A percentile compares a stretch with the other conserved stretches of the same genome.
Conservation (phyloP, 345 rosid genomes). For the Reutealis trisperma region DNA sequence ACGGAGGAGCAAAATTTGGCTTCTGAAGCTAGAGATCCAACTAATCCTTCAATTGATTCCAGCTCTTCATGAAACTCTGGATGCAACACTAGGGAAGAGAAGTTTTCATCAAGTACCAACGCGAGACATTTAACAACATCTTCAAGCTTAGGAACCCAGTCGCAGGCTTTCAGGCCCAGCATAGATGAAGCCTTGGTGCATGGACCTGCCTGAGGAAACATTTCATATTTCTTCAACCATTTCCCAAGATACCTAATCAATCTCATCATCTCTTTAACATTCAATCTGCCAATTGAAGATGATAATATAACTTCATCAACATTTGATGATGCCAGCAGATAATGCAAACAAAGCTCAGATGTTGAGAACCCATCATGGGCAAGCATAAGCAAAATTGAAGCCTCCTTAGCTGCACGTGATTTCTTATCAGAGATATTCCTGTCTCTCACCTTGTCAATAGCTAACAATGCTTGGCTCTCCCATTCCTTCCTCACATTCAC, state of each 20-base stretch:
- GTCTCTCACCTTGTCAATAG: conserved; percentile 49
- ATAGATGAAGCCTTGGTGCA: conserved; percentile 59
- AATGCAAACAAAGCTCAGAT: conserved; percentile 80
- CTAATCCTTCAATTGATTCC: conserved; percentile 46
- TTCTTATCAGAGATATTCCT: conserved; percentile 40
- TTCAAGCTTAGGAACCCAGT: conserved; percentile 78
- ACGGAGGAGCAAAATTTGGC: conserved; percentile 51
- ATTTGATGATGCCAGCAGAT: conserved; percentile 51
- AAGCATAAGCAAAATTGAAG: conserved; percentile 75
- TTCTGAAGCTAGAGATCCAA: conserved; percentile 62
- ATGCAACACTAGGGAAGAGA: conserved; percentile 65
- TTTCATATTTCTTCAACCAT: conserved; percentile 80
- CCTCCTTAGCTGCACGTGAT: conserved; percentile 53
- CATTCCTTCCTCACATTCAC: conserved; percentile 63
- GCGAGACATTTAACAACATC: conserved; percentile 62
- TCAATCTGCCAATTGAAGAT: conserved; percentile 57
- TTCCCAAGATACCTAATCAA: conserved; percentile 66
- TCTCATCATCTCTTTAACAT: conserved; percentile 60
- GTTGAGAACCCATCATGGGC: conserved; percentile 73
- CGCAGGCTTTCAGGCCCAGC: conserved; percentile 61
- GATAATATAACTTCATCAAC: conserved; percentile 67
- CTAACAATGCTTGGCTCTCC: conserved; percentile 66
- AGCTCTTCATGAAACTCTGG: conserved; percentile 74
- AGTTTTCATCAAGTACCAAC: conserved; percentile 71
- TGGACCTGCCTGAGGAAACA: conserved; percentile 73